A percentile compares a stretch with the other conserved stretches of the same genome.
phyloP scores from a whole-genome alignment of 139 green algal genomes.

The Desmodesmus armatus region DNA sequence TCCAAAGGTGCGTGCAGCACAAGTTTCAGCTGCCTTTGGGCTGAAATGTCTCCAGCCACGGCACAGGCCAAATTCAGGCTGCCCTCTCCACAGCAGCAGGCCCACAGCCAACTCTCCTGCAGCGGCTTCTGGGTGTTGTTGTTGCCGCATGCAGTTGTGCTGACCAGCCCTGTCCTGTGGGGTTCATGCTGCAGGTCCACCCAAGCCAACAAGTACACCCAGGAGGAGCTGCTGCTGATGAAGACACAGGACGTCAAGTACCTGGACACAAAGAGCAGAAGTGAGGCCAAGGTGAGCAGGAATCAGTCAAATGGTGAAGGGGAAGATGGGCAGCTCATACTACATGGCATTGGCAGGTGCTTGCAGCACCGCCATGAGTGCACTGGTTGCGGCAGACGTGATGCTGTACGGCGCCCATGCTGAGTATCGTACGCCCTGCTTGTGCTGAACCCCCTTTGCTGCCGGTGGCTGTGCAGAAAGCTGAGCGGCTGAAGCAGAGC shows the following conservation, averaged over 20 bases:
- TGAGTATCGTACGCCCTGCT: not conserved
- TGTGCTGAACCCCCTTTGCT: not conserved
- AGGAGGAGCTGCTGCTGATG: constrained; percentile 95
- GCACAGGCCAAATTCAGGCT: too few species aligned
- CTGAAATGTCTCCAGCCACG: too few species aligned
- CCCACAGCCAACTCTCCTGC: not conserved
- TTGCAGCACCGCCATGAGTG: not conserved
- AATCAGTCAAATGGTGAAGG: not conserved
- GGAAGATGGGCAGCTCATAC: not conserved
- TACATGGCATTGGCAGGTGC: not conserved
- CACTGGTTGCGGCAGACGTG: not conserved
- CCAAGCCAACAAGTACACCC: constrained; percentile 91
- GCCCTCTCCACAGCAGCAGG: not conserved
- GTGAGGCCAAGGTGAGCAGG: constrained; percentile 78
- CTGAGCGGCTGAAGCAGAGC: constrained; percentile 75
- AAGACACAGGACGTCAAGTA: constrained; percentile 95
- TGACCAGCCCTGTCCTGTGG: not conserved
- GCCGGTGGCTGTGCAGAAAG: constrained; percentile 77
- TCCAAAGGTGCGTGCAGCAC: constrained; percentile 42
- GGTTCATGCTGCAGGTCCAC: constrained; percentile 49
- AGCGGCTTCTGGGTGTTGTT: not conserved
- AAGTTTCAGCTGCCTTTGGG: too few species aligned
- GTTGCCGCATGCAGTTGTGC: not conserved
- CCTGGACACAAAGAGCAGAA: constrained; percentile 78
- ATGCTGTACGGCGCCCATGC: not conserved